Conservation (phyloP, 176 grass and related monocot genomes). For the Cenchrus purpureus region DNA sequence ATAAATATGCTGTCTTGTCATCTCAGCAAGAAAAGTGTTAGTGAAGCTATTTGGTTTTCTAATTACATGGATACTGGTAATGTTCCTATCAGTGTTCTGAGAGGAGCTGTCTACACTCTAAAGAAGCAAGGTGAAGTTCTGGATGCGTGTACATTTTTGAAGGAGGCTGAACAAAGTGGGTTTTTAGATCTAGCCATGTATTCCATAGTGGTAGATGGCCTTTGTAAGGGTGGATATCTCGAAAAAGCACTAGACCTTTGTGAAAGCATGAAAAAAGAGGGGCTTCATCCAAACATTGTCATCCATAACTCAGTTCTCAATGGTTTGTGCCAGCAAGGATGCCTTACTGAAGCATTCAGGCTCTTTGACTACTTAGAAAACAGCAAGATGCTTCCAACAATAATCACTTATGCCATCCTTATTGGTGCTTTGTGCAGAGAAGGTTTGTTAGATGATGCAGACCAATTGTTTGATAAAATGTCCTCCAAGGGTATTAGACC, state of each 20-base stretch:
- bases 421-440: conserved; percentile 89
- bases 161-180: conserved; percentile 67
- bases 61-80: conserved; percentile 45
- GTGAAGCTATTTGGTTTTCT: conserved; percentile 64
- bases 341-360: conserved; percentile 84
- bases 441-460: conserved; percentile 80
- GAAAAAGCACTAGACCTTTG: conserved; percentile 81
- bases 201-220: conserved; percentile 72
- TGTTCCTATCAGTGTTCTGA: conserved; percentile 63
- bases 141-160: conserved; percentile 71
- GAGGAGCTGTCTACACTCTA: conserved; percentile 57
- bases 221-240: conserved; percentile 82
- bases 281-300: conserved; percentile 66
- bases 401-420: conserved; percentile 73
- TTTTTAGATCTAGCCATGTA: conserved; percentile 65
- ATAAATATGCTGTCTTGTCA: conserved; percentile 71
- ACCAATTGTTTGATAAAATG: conserved; percentile 75
- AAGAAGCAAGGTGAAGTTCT: conserved; percentile 76
- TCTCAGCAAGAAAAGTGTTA: conserved; percentile 61
- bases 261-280: conserved; percentile 72
- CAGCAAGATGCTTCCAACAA: conserved; percentile 59
- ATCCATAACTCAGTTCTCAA: conserved; percentile 82
- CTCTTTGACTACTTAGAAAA: conserved; percentile 79
- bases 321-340: conserved; percentile 89
- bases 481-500: conserved; percentile 65